Evolutionary conservation across 164 flowering plant genomes (phyloP), one percentile per base, ranked within the genome.

Genomic region (Annona squamosa): DNA sequence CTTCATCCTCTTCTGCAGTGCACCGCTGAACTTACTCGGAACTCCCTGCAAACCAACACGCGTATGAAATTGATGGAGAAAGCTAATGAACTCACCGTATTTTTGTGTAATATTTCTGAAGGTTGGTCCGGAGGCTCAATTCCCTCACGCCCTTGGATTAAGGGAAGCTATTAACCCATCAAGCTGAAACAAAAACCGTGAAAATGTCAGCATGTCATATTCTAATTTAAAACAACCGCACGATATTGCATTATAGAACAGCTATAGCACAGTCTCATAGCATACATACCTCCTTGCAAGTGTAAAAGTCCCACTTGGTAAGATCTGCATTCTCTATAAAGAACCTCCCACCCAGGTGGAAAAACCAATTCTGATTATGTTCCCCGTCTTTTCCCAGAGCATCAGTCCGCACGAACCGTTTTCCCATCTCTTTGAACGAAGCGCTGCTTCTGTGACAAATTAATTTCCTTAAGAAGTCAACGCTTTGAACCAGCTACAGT

Each of bases 321-420:
- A 71, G 74, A 71, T 76, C 70, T 52, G 44, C 74, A 46, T 61
- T 76, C 65, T 76, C 78, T 48, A 76, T 62, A 71, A 76, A 76
- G 9, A 76, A 9, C 66, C 71, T 71, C 37, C 71, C 78, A 52
- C 59, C 78, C 52, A 46, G 67, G 3, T 18, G 70, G 67, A 76
- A 71, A 61, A 71, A 76, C 74, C 78, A 76, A 17, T 71, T 71
- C 45, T 26, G 37, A 44, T 76, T 76, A 67, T 71, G 56, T 57
- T 76, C 66, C 19, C 71, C 59, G 44, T 76, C 78, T 74, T 76
- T 76, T 43, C 78, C 74, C 7, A 76, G 61, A 16, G 74, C 48
- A 59, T 59, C 67, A 18, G 67, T 71, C 61, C 78, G 62, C 10
- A 76, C 71, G 63, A 76, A 46, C 0, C 41, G 47, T 56, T 76